phyloP scores from a whole-genome alignment of 371 early-diverging fungal genomes.

The Mortierella sp. region DNA sequence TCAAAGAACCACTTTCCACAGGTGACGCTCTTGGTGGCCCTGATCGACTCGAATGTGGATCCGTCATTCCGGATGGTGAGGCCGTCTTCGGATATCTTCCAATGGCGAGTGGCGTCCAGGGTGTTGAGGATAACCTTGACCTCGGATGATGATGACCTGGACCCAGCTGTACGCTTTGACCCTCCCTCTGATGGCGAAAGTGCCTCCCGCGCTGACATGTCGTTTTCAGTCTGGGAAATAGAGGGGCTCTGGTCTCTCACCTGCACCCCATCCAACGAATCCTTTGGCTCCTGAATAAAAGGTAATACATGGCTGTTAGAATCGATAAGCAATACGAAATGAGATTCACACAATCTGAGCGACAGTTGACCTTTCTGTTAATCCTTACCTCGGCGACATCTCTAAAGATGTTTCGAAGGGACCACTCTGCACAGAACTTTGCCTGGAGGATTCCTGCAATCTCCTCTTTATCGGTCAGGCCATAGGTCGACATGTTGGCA shows the following conservation, averaged over 20 bases:
- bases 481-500: conserved; percentile 35
- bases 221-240: conserved; percentile 17
- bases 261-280: background rate
- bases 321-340: background rate
- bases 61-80: conserved; percentile 57
- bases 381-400: conserved; percentile 27
- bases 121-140: conserved; percentile 59
- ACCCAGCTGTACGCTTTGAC: background rate
- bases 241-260: background rate
- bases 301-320: background rate
- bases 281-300: conserved; percentile 5
- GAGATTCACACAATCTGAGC: background rate
- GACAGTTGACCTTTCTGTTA: background rate
- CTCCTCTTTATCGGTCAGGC: conserved; percentile 41
- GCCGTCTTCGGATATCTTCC: conserved; percentile 59
- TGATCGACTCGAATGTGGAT: conserved; percentile 58
- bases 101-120: conserved; percentile 57
- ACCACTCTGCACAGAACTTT: conserved; percentile 56
- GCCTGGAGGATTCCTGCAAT: conserved; percentile 46
- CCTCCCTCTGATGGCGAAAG: background rate
- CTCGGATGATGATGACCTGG: conserved; percentile 1
- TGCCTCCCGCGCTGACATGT: conserved; percentile 12
- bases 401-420: conserved; percentile 49
- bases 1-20: conserved; percentile 77
- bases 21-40: conserved; percentile 53